phyloP scores from a whole-genome alignment of 176 grass and related monocot genomes.

The Cenchrus americanus region DNA sequence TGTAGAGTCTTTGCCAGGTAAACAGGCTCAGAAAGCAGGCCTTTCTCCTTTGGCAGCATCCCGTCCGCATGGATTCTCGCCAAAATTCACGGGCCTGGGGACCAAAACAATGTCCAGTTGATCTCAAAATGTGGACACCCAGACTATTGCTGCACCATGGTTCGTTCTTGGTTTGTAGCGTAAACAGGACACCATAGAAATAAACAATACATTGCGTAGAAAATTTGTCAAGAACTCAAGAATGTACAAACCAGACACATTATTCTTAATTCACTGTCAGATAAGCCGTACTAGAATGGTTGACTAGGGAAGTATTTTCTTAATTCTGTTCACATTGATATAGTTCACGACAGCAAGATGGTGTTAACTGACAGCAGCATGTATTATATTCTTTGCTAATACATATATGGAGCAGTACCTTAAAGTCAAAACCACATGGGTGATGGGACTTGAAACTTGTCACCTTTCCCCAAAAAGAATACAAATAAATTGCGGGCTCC shows the following conservation, averaged over 20 bases:
- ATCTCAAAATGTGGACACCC: background rate
- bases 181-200: background rate
- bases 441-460: slow-evolving; percentile 36
- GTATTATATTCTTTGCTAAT: slow-evolving; percentile 3
- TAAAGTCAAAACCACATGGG: slow-evolving; percentile 50
- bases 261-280: background rate
- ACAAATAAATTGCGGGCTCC: background rate
- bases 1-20: background rate
- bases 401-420: slow-evolving; percentile 17
- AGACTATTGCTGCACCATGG: background rate
- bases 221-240: background rate
- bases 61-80: slow-evolving; percentile 16
- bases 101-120: background rate
- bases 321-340: slow-evolving; percentile 31
- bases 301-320: background rate
- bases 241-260: slow-evolving; percentile 39
- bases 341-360: slow-evolving; percentile 14
- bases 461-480: slow-evolving; percentile 25
- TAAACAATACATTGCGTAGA: slow-evolving; percentile 1
- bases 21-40: background rate
- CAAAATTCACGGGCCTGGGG: background rate
- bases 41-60: slow-evolving; percentile 20
- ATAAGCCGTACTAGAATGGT: slow-evolving; percentile 2
- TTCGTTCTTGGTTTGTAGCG: background rate
- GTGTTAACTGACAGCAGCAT: slow-evolving; percentile 1